Evolutionary conservation across 2,329 filamentous ascomycete species (phyloP), one percentile per base, ranked within the genome.

Genomic region (Sporothrix sp.): DNA sequence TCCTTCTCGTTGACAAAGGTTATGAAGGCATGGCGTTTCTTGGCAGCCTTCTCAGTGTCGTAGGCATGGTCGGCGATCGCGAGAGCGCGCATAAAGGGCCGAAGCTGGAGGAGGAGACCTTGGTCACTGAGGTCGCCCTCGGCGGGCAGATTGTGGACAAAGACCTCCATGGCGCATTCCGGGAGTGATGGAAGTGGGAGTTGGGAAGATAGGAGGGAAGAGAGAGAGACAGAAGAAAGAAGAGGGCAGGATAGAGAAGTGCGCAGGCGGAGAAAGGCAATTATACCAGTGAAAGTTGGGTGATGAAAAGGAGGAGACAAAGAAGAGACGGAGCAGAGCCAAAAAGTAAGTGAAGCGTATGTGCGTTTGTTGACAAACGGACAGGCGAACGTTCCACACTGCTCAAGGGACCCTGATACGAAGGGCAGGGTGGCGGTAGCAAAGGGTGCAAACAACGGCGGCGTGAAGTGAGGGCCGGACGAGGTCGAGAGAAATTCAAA

Each of bases 151-250:
- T 69, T 68, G 13, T 48, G 54, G 28, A 78, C 57, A 32, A 69
- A 69, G 10, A 73, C 66, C 54, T 78, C 73, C 69, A 78, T 76
- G 7, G 28, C 38, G 16, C 23, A 27, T 23, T 14, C 33, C 13
- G 2, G 25, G 25, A 32, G 13, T n/a, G n/a, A n/a, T n/a, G n/a
- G 21, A 16, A 16, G 10, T 32, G 25, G 20, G 21, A 21, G 16
- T 18, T 18, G 14, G 13, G 16, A 28, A 16, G 44, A 47, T 4
- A 23, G 27, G 39, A 43, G 39, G 8, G 25, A 43, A 28, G 16
- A 30, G 23, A 28, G 10, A 5, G 6, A 10, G 25, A 10, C 10
- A 32, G 20, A 33, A 44, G 35, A 37, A 20, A 37, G 9, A n/a
- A n/a, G 8, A 25, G 13, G 2, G 20, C 21, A 20, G 11, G 20